These are phyloP conservation scores for Circinella umbellata DNA, from an alignment of 371 early-diverging fungal genomes.

Conservation along the genomic window DNA sequence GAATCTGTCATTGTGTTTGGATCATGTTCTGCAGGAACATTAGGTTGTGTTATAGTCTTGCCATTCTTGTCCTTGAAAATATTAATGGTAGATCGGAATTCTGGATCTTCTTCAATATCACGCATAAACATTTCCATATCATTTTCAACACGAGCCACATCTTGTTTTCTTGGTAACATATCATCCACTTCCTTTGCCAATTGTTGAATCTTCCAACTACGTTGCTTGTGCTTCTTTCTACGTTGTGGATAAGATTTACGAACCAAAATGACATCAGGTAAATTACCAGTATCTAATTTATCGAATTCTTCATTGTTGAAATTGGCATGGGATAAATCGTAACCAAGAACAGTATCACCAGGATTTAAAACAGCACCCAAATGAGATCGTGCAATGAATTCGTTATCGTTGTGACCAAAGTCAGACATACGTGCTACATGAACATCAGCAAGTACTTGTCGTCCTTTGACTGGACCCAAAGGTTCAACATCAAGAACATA, in stretches of 20 bases:
- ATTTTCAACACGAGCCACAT: slow-evolving; percentile 71
- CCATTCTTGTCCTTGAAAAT: slow-evolving; percentile 75
- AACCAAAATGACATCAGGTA: slow-evolving; percentile 91
- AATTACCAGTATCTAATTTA: slow-evolving; percentile 54
- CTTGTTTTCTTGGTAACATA: slow-evolving; percentile 77
- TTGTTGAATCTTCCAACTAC: slow-evolving; percentile 92
- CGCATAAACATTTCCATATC: slow-evolving; percentile 91
- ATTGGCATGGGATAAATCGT: slow-evolving; percentile 87
- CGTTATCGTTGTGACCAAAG: slow-evolving; percentile 83
- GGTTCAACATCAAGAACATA: slow-evolving; percentile 94
- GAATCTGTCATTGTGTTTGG: slow-evolving; percentile 59
- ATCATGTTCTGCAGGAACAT: slow-evolving; percentile 29
- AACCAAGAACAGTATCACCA: slow-evolving; percentile 94
- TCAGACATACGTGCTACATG: slow-evolving; percentile 82
- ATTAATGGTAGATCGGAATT: slow-evolving; percentile 91
- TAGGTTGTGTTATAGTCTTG: slow-evolving; percentile 27
- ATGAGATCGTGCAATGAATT: slow-evolving; percentile 90
- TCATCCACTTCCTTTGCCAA: slow-evolving; percentile 89
- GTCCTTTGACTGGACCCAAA: slow-evolving; percentile 77
- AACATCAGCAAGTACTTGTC: slow-evolving; percentile 78
- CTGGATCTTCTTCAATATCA: slow-evolving; percentile 97
- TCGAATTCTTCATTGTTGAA: slow-evolving; percentile 91
- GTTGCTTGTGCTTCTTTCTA: slow-evolving; percentile 81
- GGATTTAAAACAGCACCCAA: slow-evolving; percentile 89
- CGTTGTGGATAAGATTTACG: slow-evolving; percentile 91